Conservation (phyloP, 2,329 filamentous ascomycete species). For the Penicillium aurantiogriseum region DNA sequence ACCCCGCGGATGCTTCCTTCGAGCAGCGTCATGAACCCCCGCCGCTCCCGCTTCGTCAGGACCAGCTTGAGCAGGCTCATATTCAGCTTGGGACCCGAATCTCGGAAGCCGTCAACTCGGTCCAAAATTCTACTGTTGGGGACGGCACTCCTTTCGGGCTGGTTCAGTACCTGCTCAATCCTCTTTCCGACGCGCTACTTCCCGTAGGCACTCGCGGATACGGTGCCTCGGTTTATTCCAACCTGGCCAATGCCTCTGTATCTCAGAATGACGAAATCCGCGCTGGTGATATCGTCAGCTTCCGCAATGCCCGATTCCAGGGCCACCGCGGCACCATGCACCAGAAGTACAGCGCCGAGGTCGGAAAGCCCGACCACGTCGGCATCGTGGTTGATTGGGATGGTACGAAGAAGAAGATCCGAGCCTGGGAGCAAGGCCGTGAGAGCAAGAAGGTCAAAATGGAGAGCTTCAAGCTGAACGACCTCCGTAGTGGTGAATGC, state of each 20-base stretch:
- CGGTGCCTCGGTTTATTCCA: constrained; percentile 89
- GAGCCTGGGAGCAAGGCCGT: constrained; percentile 90
- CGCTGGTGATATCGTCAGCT: constrained; percentile 84
- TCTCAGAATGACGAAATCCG: constrained; percentile 91
- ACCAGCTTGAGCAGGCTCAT: constrained; percentile 87
- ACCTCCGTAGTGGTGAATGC: constrained; percentile 88
- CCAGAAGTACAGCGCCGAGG: constrained; percentile 84
- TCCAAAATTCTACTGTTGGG: constrained; percentile 77
- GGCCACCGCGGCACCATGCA: constrained; percentile 95
- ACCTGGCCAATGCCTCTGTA: constrained; percentile 89
- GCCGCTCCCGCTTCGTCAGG: constrained; percentile 77
- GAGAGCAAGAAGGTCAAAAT: constrained; percentile 91
- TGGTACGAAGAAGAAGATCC: constrained; percentile 95
- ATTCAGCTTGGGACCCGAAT: constrained; percentile 78
- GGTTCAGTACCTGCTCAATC: constrained; percentile 73
- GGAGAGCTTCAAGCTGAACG: constrained; percentile 91
- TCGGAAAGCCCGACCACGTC: constrained; percentile 85
- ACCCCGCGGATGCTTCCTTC: constrained; percentile 69
- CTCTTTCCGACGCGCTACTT: constrained; percentile 69
- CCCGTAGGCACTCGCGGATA: constrained; percentile 88
- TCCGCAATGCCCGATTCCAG: constrained; percentile 91
- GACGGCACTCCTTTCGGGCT: constrained; percentile 79
- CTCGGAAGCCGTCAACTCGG: constrained; percentile 64
- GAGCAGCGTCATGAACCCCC: constrained; percentile 86
- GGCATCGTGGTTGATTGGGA: constrained; percentile 95